Percentiles rank a stretch among this genome's conserved stretches.
Conservation (phyloP, 2,329 filamentous ascomycete genomes). For the Corinectria fuckeliana region DNA sequence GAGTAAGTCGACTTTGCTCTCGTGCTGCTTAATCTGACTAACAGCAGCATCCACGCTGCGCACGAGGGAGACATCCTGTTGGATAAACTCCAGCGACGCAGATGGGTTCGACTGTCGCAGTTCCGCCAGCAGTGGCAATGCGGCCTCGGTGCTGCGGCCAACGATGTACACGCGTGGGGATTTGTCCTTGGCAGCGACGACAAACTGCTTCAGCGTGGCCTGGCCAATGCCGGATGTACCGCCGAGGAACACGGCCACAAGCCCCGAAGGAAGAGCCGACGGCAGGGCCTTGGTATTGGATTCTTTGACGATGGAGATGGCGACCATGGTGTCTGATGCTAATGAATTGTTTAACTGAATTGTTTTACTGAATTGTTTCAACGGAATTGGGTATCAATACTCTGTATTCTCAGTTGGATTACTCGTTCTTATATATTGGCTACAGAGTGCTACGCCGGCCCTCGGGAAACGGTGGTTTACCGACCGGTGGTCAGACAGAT, state of each 20-base stretch:
- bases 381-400: too few species aligned
- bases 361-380: too few species aligned
- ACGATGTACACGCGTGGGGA: constrained; percentile 57
- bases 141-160: constrained; percentile 49
- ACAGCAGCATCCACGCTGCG: constrained; percentile 56
- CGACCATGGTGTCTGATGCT: constrained; percentile 12
- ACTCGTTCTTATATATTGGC: not conserved
- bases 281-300: constrained; percentile 14
- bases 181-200: constrained; percentile 37
- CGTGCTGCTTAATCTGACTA: constrained; percentile 48
- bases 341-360: not conserved
- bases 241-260: constrained; percentile 56
- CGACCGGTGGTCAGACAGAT: not conserved
- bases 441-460: not conserved
- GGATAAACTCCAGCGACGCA: constrained; percentile 52
- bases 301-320: constrained; percentile 11
- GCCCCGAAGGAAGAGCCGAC: not conserved
- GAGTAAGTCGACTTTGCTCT: constrained; percentile 53
- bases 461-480: not conserved
- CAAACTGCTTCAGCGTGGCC: constrained; percentile 53
- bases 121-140: constrained; percentile 48
- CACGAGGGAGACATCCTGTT: constrained; percentile 56
- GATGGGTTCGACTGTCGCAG: constrained; percentile 50
- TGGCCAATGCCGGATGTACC: constrained; percentile 60
- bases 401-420: not conserved